These are phyloP conservation scores for Stephania japonica DNA, from an alignment of 164 flowering plant genomes.

Conservation along the genomic window DNA sequence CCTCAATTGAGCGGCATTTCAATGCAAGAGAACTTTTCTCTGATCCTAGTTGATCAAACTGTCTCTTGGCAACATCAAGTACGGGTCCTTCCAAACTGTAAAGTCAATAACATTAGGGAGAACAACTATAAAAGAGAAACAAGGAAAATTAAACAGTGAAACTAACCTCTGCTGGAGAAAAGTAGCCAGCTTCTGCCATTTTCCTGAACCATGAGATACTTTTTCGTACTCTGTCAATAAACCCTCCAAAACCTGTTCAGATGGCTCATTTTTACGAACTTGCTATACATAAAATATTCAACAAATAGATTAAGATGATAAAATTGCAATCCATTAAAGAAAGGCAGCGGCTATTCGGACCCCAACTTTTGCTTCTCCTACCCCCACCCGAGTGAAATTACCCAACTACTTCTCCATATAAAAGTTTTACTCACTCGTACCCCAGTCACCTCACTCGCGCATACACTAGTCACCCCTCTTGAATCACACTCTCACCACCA, in stretches of 20 bases:
- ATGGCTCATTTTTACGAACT: background rate
- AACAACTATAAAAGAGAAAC: background rate
- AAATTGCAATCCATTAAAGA: background rate
- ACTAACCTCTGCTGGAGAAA: conserved; percentile 82
- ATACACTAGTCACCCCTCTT: too few species aligned
- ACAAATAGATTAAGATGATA: background rate
- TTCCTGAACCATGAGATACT: conserved; percentile 83
- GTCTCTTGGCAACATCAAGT: conserved; percentile 65
- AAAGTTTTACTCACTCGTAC: too few species aligned
- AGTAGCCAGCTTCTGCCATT: conserved; percentile 68
- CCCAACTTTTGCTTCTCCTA: too few species aligned
- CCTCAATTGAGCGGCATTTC: conserved; percentile 80
- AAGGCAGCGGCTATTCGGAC: too few species aligned
- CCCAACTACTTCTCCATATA: too few species aligned
- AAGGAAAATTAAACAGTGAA: background rate
- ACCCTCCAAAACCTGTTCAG: conserved; percentile 65
- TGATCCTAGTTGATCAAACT: conserved; percentile 57
- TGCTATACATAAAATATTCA: background rate
- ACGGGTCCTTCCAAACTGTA: conserved; percentile 89
- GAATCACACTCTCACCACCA: too few species aligned
- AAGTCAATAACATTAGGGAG: conserved; percentile 10
- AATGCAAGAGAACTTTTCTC: conserved; percentile 73
- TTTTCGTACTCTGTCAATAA: conserved; percentile 79
- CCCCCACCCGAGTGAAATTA: too few species aligned
- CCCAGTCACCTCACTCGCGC: too few species aligned